Evolutionary conservation across 1,284 basidiomycete genomes (phyloP).

Genomic region (Malassezia arunalokei): DNA sequence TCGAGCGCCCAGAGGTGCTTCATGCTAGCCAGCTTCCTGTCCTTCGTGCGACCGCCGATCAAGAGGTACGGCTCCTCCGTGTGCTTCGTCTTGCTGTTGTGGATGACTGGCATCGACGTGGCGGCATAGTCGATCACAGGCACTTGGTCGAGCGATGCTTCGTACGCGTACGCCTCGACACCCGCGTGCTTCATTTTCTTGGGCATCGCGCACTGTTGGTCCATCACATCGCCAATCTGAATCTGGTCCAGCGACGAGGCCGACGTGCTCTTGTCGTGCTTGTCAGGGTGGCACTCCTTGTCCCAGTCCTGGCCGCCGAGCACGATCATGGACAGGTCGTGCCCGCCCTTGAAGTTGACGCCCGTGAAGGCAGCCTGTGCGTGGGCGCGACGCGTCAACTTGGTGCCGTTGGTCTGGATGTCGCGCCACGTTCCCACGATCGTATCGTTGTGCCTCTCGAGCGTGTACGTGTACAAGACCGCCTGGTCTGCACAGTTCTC

Average conservation of each 20-base stretch:
- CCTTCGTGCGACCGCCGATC: constrained; percentile 40
- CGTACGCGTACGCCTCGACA: not conserved
- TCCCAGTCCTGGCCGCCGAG: constrained; percentile 18
- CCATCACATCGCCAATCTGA: not conserved
- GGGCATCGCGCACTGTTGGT: not conserved
- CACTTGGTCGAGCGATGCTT: constrained; percentile 2
- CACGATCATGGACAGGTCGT: constrained; percentile 14
- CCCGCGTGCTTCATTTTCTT: not conserved
- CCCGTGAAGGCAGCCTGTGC: constrained; percentile 11
- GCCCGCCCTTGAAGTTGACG: constrained; percentile 2
- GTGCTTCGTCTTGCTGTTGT: not conserved
- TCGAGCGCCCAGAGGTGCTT: constrained; percentile 34
- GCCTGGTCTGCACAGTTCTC: constrained; percentile 12
- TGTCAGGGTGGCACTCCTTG: not conserved
- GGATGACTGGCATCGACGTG: constrained; percentile 11
- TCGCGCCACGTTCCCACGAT: constrained; percentile 2
- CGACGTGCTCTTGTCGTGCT: not conserved
- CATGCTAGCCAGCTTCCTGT: constrained; percentile 24
- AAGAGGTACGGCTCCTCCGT: constrained; percentile 24
- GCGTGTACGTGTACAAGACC: constrained; percentile 7
- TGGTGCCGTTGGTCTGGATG: constrained; percentile 1
- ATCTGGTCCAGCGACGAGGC: constrained; percentile 5
- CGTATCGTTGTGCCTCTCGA: constrained; percentile 9
- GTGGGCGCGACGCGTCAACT: constrained; percentile 11
- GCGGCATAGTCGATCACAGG: constrained; percentile 34